Percentiles rank a stretch among this genome's conserved stretches.
Conservation (phyloP, 495 filamentous ascomycete species). For the Daldinia bambusicola region DNA sequence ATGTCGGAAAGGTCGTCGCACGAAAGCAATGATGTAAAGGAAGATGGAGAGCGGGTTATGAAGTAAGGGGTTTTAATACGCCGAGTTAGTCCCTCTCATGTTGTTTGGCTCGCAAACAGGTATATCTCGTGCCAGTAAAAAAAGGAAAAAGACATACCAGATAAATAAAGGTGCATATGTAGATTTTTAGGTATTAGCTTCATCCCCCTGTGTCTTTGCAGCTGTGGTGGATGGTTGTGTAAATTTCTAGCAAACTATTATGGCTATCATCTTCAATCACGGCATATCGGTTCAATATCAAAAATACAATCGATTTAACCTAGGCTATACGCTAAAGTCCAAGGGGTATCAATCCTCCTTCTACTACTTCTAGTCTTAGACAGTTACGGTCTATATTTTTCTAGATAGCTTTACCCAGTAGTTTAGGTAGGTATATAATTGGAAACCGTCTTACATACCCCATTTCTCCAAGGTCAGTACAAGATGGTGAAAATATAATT, state of each 20-base stretch:
- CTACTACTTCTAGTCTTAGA: background rate
- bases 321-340: background rate
- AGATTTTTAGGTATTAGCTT: too few relatives aligned
- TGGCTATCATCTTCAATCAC: background rate
- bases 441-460: background rate
- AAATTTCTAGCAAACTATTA: too few relatives aligned
- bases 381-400: background rate
- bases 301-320: background rate
- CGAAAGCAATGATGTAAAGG: constrained; percentile 24
- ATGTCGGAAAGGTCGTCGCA: constrained; percentile 17
- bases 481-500: background rate
- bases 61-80: background rate
- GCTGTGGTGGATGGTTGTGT: too few relatives aligned
- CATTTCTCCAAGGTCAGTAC: background rate
- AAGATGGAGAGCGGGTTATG: constrained; percentile 3
- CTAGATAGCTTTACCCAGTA: background rate
- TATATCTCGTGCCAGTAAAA: too few relatives aligned
- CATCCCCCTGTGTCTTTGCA: too few relatives aligned
- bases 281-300: background rate
- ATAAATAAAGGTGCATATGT: too few relatives aligned
- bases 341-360: constrained; percentile 24
- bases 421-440: background rate
- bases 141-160: too few relatives aligned
- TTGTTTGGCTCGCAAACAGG: too few relatives aligned
- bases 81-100: too few relatives aligned